phyloP scores from a whole-genome alignment of 2,329 filamentous ascomycete genomes.

The Aspergillus sp. region DNA sequence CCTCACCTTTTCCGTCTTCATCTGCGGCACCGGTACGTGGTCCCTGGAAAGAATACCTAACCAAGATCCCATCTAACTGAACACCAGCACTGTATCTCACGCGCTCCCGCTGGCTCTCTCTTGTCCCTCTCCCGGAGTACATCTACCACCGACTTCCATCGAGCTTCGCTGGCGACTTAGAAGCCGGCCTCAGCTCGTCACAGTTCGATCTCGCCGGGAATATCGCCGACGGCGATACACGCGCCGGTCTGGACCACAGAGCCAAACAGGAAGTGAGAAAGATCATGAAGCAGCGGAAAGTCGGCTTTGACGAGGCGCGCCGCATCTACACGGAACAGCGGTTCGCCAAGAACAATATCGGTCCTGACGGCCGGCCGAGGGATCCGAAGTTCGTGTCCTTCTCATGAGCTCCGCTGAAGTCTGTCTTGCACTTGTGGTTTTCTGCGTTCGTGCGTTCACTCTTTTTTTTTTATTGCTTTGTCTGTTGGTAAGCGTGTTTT shows the following conservation, averaged over 20 bases:
- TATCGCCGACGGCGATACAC: constrained; percentile 71
- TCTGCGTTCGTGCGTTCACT: background rate
- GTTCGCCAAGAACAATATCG: constrained; percentile 86
- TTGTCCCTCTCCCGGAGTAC: constrained; percentile 63
- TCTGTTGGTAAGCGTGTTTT: background rate
- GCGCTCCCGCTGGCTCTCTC: constrained; percentile 71
- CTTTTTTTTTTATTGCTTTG: background rate
- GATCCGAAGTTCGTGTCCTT: constrained; percentile 98
- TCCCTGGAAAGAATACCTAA: background rate
- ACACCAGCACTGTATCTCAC: constrained; percentile 71
- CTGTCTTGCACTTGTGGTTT: background rate
- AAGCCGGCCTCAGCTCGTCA: constrained; percentile 77
- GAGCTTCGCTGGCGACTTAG: constrained; percentile 79
- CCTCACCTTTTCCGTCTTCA: constrained; percentile 67
- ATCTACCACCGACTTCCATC: constrained; percentile 75
- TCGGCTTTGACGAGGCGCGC: constrained; percentile 88
- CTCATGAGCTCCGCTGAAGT: constrained; percentile 50
- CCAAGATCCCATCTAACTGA: constrained; percentile 1
- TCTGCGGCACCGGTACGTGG: constrained; percentile 64
- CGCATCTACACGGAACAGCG: constrained; percentile 79
- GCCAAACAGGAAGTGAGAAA: constrained; percentile 79
- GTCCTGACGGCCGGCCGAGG: constrained; percentile 77
- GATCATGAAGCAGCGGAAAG: constrained; percentile 83
- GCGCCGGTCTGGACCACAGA: constrained; percentile 75
- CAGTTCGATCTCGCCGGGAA: constrained; percentile 83